Percentiles rank a stretch among this genome's conserved stretches.
phyloP scores from a whole-genome alignment of 2,329 filamentous ascomycete genomes.

The Penicillium sp. region DNA sequence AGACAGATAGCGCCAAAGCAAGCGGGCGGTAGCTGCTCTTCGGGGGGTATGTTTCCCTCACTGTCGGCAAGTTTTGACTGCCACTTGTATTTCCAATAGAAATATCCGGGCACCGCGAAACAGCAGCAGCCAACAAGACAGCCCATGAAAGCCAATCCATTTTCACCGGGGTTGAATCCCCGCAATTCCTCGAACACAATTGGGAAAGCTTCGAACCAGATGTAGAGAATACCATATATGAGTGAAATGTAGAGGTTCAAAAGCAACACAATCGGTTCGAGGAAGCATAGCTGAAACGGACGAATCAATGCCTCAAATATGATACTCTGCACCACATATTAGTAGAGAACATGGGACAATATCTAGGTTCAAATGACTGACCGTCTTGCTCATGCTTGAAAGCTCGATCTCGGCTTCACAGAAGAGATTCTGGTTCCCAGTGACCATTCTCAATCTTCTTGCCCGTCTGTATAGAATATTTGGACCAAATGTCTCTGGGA shows the following conservation, averaged over 20 bases:
- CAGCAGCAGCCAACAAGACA: conserved; percentile 11
- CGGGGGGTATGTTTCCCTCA: conserved; percentile 25
- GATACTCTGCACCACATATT: conserved; percentile 31
- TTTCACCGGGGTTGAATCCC: conserved; percentile 38
- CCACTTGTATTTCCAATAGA: conserved; percentile 30
- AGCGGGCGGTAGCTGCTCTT: conserved; percentile 62
- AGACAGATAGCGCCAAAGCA: conserved; percentile 61
- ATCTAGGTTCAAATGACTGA: not conserved
- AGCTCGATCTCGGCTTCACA: conserved; percentile 43
- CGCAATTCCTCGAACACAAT: conserved; percentile 26
- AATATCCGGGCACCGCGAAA: conserved; percentile 42
- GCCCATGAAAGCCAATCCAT: conserved; percentile 24
- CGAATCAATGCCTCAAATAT: conserved; percentile 45
- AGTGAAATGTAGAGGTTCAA: conserved; percentile 27
- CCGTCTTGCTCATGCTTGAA: conserved; percentile 27
- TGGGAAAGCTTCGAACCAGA: conserved; percentile 52
- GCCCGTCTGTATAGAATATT: conserved; percentile 24
- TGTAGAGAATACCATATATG: conserved; percentile 29
- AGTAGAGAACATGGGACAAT: not conserved
- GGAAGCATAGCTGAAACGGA: conserved; percentile 37
- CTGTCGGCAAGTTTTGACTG: conserved; percentile 15
- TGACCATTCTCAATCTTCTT: conserved; percentile 35
- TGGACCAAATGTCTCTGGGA: conserved; percentile 33
- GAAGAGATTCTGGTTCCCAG: conserved; percentile 42
- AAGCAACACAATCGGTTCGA: conserved; percentile 24